Evolutionary conservation across 345 rosid genomes (phyloP).

Genomic region (Brassica carinata): DNA sequence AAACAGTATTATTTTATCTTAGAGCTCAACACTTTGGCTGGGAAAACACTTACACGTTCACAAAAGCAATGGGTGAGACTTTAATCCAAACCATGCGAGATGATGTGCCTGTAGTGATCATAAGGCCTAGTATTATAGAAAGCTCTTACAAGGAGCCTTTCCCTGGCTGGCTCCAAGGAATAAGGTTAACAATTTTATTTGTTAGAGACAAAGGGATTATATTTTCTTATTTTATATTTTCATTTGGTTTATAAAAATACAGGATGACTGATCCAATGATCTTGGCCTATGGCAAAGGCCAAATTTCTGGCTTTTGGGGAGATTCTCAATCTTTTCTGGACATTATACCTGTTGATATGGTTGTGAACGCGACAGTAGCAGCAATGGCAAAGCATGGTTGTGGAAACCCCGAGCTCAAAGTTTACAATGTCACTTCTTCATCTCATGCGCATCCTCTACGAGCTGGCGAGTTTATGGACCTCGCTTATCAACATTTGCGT

Average conservation of each 20-base stretch:
- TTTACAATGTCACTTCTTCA: slow-evolving; percentile 30
- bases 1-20: background rate
- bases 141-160: slow-evolving; percentile 90
- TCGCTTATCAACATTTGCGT: background rate
- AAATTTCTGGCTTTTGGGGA: slow-evolving; percentile 35
- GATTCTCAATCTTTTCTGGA: slow-evolving; percentile 32
- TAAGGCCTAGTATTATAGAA: slow-evolving; percentile 67
- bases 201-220: background rate
- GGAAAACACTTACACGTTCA: slow-evolving; percentile 84
- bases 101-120: slow-evolving; percentile 51
- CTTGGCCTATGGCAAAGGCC: slow-evolving; percentile 42
- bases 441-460: slow-evolving; percentile 30
- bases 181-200: slow-evolving; percentile 15
- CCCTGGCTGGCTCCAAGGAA: slow-evolving; percentile 93
- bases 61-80: slow-evolving; percentile 91
- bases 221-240: background rate
- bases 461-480: background rate
- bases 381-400: slow-evolving; percentile 37
- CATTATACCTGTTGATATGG: slow-evolving; percentile 40
- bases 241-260: background rate
- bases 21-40: slow-evolving; percentile 71
- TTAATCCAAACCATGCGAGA: slow-evolving; percentile 52
- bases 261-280: slow-evolving; percentile 49
- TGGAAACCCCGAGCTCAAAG: background rate
- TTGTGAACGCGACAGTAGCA: slow-evolving; percentile 33